Conservation (phyloP, 371 early-diverging fungal species). For the Umbelopsis sp. region DNA sequence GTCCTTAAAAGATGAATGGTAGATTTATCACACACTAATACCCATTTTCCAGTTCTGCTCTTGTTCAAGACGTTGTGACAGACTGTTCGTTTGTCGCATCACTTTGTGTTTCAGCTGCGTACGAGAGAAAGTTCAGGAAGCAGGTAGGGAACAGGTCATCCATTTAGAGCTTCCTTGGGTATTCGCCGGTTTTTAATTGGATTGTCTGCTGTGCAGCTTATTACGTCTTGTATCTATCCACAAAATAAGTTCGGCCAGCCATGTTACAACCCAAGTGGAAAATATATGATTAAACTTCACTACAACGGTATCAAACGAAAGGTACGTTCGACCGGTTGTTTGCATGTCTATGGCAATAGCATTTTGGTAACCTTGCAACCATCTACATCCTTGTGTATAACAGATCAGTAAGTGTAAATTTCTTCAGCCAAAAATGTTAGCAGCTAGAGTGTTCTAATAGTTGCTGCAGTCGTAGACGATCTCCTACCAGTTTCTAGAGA, state of each 20-base stretch:
- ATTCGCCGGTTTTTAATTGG: background rate
- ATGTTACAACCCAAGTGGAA: conserved; percentile 84
- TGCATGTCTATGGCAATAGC: background rate
- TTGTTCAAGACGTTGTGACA: conserved; percentile 85
- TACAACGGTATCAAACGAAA: conserved; percentile 88
- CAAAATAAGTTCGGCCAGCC: conserved; percentile 77
- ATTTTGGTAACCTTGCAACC: background rate
- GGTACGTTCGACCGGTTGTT: conserved; percentile 40
- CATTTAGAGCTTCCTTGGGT: background rate
- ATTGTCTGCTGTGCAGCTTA: conserved; percentile 50
- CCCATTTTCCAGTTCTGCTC: conserved; percentile 39
- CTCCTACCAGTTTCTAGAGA: conserved; percentile 77
- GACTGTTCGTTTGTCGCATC: conserved; percentile 96
- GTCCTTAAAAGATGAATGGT: background rate
- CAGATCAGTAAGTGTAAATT: background rate
- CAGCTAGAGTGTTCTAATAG: background rate
- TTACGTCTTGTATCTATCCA: conserved; percentile 87
- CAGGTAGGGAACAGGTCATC: conserved; percentile 42
- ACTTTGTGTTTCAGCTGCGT: conserved; percentile 84
- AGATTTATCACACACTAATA: background rate
- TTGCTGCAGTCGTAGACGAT: conserved; percentile 82
- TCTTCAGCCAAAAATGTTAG: background rate
- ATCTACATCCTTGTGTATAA: background rate
- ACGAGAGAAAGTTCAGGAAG: conserved; percentile 76
- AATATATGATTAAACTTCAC: conserved; percentile 82